Evolutionary conservation across 352 stramenopile genomes (phyloP).

Genomic region (Paralagenidium karlingii): DNA sequence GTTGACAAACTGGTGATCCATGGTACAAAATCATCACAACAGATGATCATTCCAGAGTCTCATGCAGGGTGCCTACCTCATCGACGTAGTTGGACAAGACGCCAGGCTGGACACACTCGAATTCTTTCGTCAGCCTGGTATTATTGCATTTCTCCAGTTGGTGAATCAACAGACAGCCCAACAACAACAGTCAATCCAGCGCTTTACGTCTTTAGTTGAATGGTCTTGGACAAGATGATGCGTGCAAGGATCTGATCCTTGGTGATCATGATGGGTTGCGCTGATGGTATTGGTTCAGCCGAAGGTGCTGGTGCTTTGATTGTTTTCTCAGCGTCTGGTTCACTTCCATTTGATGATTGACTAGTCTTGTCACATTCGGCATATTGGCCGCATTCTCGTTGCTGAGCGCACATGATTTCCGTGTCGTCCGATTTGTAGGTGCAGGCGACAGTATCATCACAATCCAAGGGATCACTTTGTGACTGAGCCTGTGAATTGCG

Average conservation of each 20-base stretch:
- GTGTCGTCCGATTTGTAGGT: not conserved
- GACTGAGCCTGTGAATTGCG: not conserved
- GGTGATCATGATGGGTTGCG: too few species aligned
- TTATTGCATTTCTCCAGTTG: not conserved
- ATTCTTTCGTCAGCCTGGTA: not conserved
- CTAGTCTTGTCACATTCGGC: slow-evolving; percentile 3
- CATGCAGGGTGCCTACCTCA: slow-evolving; percentile 2
- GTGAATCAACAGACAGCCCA: slow-evolving; percentile 1
- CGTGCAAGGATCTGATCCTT: too few species aligned
- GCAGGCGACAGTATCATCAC: not conserved
- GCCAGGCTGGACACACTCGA: not conserved
- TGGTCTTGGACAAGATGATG: too few species aligned
- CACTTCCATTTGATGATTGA: not conserved
- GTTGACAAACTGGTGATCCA: slow-evolving; percentile 5
- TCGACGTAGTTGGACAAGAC: slow-evolving; percentile 5
- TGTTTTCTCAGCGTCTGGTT: not conserved
- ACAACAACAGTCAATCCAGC: not conserved
- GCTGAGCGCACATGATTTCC: not conserved
- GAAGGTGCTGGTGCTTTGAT: too few species aligned
- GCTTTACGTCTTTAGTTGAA: too few species aligned
- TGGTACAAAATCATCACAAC: not conserved
- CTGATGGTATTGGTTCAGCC: too few species aligned
- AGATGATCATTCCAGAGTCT: not conserved
- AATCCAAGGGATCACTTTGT: not conserved
- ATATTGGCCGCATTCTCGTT: slow-evolving; percentile 2